Conservation (phyloP, 768 basidiomycete genomes). For the Candolleomyces aberdarensis region DNA sequence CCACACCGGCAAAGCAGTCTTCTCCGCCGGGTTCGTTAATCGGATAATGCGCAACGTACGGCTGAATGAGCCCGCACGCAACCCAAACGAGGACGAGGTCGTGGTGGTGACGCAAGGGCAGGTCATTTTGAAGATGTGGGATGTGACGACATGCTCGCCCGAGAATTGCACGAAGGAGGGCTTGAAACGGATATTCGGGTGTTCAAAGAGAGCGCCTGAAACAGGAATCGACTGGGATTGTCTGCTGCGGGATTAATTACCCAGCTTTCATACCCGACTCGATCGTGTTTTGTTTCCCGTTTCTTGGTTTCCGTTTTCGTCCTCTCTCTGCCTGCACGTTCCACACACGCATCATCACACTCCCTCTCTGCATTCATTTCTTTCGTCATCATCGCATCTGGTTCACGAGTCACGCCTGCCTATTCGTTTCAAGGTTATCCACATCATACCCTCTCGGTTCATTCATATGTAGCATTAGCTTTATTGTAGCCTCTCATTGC, state of each 20-base stretch:
- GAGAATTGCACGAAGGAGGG: conserved; percentile 63
- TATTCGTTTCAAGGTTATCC: conserved; percentile 21
- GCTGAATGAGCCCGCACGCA: conserved; percentile 39
- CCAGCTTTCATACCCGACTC: conserved; percentile 14
- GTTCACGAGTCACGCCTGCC: conserved; percentile 12
- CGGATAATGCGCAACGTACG: conserved; percentile 55
- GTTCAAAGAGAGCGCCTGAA: conserved; percentile 52
- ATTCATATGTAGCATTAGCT: conserved; percentile 23
- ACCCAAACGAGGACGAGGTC: conserved; percentile 55
- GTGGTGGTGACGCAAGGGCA: conserved; percentile 57
- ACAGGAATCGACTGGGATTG: conserved; percentile 74
- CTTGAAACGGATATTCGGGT: conserved; percentile 61
- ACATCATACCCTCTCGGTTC: conserved; percentile 15
- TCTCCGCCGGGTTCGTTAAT: conserved; percentile 74
- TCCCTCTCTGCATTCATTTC: conserved; percentile 8
- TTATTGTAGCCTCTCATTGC: conserved; percentile 6
- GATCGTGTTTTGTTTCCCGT: conserved; percentile 10
- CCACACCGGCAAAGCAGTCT: conserved; percentile 46
- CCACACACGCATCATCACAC: neutral
- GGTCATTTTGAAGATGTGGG: conserved; percentile 78
- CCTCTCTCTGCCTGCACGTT: conserved; percentile 7
- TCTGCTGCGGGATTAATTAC: conserved; percentile 60
- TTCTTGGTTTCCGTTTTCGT: conserved; percentile 6
- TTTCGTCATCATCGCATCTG: conserved; percentile 7
- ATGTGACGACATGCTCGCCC: conserved; percentile 60